phyloP scores from a whole-genome alignment of 2,329 filamentous ascomycete genomes.

The Emergomyces pasteurianus region DNA sequence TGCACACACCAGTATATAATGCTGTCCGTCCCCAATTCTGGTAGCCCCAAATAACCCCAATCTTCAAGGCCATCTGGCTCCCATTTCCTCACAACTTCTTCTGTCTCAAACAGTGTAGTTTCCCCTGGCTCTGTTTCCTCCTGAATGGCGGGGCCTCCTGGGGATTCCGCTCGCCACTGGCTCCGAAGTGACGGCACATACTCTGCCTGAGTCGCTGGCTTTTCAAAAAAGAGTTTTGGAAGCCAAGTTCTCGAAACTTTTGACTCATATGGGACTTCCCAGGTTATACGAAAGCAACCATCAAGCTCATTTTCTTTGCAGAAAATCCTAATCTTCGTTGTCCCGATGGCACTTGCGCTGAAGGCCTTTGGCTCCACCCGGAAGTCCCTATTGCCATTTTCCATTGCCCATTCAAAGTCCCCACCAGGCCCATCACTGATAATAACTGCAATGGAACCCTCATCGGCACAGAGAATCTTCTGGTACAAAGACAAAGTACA shows the following conservation, averaged over 20 bases:
- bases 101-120: neutral
- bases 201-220: neutral
- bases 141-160: neutral
- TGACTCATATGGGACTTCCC: neutral
- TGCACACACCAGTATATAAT: neutral
- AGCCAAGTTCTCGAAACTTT: neutral
- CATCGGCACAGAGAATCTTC: neutral
- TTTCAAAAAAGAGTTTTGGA: neutral
- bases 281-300: neutral
- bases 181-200: neutral
- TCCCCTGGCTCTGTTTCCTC: neutral
- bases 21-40: neutral
- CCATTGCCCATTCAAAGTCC: neutral
- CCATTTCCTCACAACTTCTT: neutral
- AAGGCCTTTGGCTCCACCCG: neutral
- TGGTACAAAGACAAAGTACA: neutral
- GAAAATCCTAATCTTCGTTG: neutral
- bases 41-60: neutral
- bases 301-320: neutral
- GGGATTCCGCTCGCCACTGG: neutral
- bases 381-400: neutral
- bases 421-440: slow-evolving; percentile 1
- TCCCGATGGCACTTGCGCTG: neutral
- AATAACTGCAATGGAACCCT: neutral
- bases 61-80: neutral